A percentile compares a stretch with the other conserved stretches of the same genome.
These are phyloP conservation scores for Apiospora malaysiana DNA, from an alignment of 2,329 filamentous ascomycete genomes.

Conservation along the genomic window DNA sequence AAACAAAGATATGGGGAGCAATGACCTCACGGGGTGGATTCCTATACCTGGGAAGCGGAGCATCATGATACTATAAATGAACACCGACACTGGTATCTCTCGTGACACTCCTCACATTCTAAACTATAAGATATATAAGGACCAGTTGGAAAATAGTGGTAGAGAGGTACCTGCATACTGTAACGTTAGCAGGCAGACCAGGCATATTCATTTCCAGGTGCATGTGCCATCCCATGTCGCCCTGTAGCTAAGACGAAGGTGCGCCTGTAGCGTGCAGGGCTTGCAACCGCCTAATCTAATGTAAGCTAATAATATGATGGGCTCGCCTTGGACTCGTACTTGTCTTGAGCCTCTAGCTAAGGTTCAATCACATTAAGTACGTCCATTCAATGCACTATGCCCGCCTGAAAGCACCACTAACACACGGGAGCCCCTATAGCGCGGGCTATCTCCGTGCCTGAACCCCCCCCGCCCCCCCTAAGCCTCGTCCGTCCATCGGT, in stretches of 20 bases:
- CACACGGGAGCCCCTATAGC: conserved; percentile 8
- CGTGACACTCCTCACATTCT: not conserved
- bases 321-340: not conserved
- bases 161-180: not conserved
- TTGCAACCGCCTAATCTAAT: conserved; percentile 1
- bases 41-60: conserved; percentile 8
- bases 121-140: not conserved
- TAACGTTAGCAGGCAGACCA: not conserved
- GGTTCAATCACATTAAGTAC: conserved; percentile 17
- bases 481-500: not conserved
- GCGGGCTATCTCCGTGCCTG: not conserved
- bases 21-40: conserved; percentile 12
- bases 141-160: not conserved
- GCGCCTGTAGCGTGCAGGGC: not conserved
- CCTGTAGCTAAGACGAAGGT: conserved; percentile 5
- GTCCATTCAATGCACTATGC: not conserved
- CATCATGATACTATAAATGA: conserved; percentile 12
- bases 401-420: not conserved
- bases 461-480: not conserved
- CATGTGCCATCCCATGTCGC: conserved; percentile 13
- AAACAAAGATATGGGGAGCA: conserved; percentile 1
- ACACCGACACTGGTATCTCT: not conserved
- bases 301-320: not conserved
- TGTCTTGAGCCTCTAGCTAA: conserved; percentile 9
- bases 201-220: not conserved